Base-by-base conservation (phyloP, 768 basidiomycete genomes). In the Lentinula detonsa region DNA sequence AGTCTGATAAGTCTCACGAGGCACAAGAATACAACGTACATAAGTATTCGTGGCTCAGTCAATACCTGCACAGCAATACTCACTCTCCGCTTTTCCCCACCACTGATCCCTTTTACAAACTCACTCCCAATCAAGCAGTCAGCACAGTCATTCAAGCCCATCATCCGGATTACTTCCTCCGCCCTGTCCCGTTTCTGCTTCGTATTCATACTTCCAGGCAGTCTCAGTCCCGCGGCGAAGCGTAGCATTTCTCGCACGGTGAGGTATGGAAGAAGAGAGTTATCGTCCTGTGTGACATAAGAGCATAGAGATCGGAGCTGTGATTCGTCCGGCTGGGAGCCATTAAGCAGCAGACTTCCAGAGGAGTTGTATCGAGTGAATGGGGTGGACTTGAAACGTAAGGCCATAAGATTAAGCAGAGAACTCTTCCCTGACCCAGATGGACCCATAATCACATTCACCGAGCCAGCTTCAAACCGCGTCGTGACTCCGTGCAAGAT, bases 391-490 rank as follows among this genome's bases (percentile, higher is more conserved):
- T 53, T 52, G 5, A 63, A 52, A 4, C 62, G 50, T 34, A 52
- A 37, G 2, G 62, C 58, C 51, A 63, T 28, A 3, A 63, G 21
- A 35, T 63, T 60, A 1, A 63, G 55, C 46, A 63, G 42, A 31
- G 59, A 60, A 16, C 50, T 60, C 48, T 63, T 63, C 21, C 62
- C 62, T 11, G 58, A 55, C 21, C 62, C 62, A 28, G 59, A 83
- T 1, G 87, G 87, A 1, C 87, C 87, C 11, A 90, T 77, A 57
- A 63, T 63, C 4, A 63, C 62, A 34, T 60, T 60, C 23, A 63
- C 62, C 46, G 53, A 35, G 16, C 62, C 62, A 28, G 62, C 52
- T 40, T 60, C 59, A 46, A 63, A 63, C 5, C 28, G 51, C 5
- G 59, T 57, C 18, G 58, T 60, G n/a, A 63, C 39, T 4, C 45